Evolutionary conservation across 306 rosid genomes (phyloP), one percentile per base, ranked within the genome.

Genomic region (Amphicarpaea edgeworthii): DNA sequence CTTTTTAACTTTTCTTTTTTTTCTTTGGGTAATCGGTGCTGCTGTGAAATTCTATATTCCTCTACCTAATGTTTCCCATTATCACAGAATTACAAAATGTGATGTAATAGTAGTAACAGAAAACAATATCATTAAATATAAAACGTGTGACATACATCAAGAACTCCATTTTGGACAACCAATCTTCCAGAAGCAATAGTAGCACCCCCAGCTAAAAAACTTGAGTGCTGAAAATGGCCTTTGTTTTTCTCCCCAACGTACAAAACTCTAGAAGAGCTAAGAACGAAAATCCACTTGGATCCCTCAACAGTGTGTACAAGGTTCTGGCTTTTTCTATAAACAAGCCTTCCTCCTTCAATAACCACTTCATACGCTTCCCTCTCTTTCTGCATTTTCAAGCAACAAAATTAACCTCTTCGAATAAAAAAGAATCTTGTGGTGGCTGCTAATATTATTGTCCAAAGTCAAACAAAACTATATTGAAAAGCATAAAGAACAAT

Each of bases 241-340:
- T 87, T 94, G 53, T 68, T 85, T 79, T 94, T 94, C 85, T 94
- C 86, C 4, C 89, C 97, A 20, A 90, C 82, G 21, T 91, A 94
- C 79, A 94, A 60, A 30, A 23, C 62, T 72, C 88, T 88, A 0
- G 91, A 84, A 46, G 97, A 84, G 78, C 96, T 87, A 26, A 94
- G 92, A 43, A 94, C 95, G 72, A 94, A 94, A 38, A 94, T 94
- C 98, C 98, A 94, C 86, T 94, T 94, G 0, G 89, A 73, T 4
- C 92, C 96, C 34, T 83, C 85, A 15, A 5, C 21, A 10, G 98
- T 94, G 77, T 85, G 79, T 20, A 90, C 88, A 58, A 70, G 40
- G 12, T 14, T 62, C 9, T 77, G 83, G 75, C 83, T 88, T 81
- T 82, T 80, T 58, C 42, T 91, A 81, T 88, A 85, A 19, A 86